These are phyloP conservation scores for Singerocomus rubriflavus DNA, from an alignment of 1,284 basidiomycete species.

Conservation along the genomic window DNA sequence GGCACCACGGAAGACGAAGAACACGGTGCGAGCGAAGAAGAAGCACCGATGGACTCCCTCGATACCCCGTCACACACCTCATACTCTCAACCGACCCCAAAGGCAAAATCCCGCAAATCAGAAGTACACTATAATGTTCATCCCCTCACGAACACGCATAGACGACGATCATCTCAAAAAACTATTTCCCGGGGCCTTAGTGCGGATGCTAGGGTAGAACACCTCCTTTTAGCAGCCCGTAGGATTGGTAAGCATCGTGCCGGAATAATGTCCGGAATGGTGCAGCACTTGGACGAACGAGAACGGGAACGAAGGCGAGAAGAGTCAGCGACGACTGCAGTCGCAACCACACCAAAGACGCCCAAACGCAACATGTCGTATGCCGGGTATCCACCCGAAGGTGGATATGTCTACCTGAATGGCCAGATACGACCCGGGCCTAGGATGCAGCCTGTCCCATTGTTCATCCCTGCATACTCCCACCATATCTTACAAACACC, in stretches of 20 bases:
- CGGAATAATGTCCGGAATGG: slow-evolving; percentile 37
- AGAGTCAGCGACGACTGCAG: slow-evolving; percentile 25
- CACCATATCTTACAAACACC: slow-evolving; percentile 30
- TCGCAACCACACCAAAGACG: slow-evolving; percentile 30
- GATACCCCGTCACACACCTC: slow-evolving; percentile 19
- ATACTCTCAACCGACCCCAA: slow-evolving; percentile 23
- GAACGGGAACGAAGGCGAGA: slow-evolving; percentile 27
- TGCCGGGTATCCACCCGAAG: slow-evolving; percentile 15
- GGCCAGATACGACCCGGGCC: slow-evolving; percentile 23
- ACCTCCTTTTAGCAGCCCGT: slow-evolving; percentile 47
- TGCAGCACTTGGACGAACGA: slow-evolving; percentile 27
- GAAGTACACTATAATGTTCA: slow-evolving; percentile 15
- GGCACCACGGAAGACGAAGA: slow-evolving; percentile 24
- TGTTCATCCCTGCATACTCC: slow-evolving; percentile 31
- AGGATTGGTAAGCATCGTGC: slow-evolving; percentile 45
- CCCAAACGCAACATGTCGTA: slow-evolving; percentile 28
- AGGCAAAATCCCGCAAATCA: slow-evolving; percentile 22
- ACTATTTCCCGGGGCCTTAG: slow-evolving; percentile 25
- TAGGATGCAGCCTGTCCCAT: slow-evolving; percentile 28
- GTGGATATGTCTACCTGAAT: slow-evolving; percentile 30
- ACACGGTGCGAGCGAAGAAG: slow-evolving; percentile 25
- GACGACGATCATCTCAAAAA: slow-evolving; percentile 29
- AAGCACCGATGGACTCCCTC: slow-evolving; percentile 13
- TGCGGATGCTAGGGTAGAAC: slow-evolving; percentile 47
- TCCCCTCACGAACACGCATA: slow-evolving; percentile 12